These are phyloP conservation scores for Fusarium brachygibbosum DNA, from an alignment of 2,329 filamentous ascomycete genomes.

Conservation along the genomic window DNA sequence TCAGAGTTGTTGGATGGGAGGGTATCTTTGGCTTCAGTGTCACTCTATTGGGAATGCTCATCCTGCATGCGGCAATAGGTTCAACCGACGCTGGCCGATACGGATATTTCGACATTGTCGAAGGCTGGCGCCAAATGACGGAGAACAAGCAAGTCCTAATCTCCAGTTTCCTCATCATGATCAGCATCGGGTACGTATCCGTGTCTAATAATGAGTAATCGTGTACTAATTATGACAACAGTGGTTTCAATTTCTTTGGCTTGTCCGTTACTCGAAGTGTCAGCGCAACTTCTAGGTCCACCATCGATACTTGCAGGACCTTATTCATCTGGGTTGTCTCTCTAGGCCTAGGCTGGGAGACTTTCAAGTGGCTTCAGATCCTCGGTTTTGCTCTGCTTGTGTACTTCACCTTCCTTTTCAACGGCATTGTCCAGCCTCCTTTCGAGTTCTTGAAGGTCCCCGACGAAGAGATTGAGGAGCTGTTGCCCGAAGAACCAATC, in stretches of 20 bases:
- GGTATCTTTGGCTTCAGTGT: conserved; percentile 89
- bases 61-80: conserved; percentile 84
- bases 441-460: conserved; percentile 72
- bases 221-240: conserved; percentile 54
- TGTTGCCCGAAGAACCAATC: conserved; percentile 86
- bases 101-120: conserved; percentile 91
- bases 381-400: conserved; percentile 89
- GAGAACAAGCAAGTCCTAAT: conserved; percentile 77
- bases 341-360: conserved; percentile 93
- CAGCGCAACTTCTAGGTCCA: conserved; percentile 92
- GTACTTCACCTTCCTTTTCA: conserved; percentile 97
- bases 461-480: conserved; percentile 68
- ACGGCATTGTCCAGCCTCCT: conserved; percentile 89
- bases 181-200: conserved; percentile 86
- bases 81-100: conserved; percentile 78
- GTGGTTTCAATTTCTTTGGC: conserved; percentile 99
- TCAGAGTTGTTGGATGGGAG: conserved; percentile 96
- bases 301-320: conserved; percentile 96
- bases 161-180: conserved; percentile 92
- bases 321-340: conserved; percentile 99
- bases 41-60: conserved; percentile 82
- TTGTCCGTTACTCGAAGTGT: conserved; percentile 91
- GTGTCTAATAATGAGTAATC: background rate
- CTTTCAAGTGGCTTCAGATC: conserved; percentile 97
- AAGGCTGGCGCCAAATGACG: conserved; percentile 86